Conservation (phyloP, 2,329 filamentous ascomycete genomes). For the Leptoxyphium fumago region DNA sequence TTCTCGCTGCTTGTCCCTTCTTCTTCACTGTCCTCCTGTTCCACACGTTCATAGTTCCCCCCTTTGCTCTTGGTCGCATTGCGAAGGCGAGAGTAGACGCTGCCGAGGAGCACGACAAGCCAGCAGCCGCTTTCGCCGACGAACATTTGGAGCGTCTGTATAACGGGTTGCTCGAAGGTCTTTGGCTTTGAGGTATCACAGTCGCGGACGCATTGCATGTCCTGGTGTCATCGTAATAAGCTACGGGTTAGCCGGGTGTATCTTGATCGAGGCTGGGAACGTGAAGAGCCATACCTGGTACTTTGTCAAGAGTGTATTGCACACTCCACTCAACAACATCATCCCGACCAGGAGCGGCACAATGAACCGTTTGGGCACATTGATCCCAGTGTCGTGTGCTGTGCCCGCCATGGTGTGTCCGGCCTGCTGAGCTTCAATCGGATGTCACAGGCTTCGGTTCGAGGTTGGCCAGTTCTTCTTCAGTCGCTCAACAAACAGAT, state of each 20-base stretch:
- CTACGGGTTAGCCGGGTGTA: neutral
- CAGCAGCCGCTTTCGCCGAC: conserved; percentile 92
- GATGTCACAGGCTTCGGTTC: too few relatives aligned
- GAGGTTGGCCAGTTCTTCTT: too few relatives aligned
- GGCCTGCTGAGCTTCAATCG: too few relatives aligned
- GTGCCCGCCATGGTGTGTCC: neutral
- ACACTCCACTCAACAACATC: conserved; percentile 93
- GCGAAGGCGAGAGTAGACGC: conserved; percentile 39
- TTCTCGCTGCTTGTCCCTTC: conserved; percentile 20
- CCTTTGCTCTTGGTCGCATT: conserved; percentile 11
- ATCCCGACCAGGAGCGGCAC: conserved; percentile 81
- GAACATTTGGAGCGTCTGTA: conserved; percentile 97
- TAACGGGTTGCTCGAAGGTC: conserved; percentile 84
- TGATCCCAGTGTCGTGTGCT: neutral
- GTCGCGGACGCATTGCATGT: conserved; percentile 92
- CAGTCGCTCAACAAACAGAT: too few relatives aligned
- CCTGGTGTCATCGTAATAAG: conserved; percentile 34
- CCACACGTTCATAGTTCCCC: conserved; percentile 16
- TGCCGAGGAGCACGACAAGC: conserved; percentile 65
- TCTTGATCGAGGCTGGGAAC: conserved; percentile 3
- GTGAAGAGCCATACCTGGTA: conserved; percentile 52
- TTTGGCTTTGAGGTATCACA: conserved; percentile 58
- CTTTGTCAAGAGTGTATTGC: conserved; percentile 93
- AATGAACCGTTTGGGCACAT: conserved; percentile 51
- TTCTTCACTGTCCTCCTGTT: conserved; percentile 15